phyloP scores from a whole-genome alignment of 2,329 filamentous ascomycete genomes.

The Lachnellula cervina region DNA sequence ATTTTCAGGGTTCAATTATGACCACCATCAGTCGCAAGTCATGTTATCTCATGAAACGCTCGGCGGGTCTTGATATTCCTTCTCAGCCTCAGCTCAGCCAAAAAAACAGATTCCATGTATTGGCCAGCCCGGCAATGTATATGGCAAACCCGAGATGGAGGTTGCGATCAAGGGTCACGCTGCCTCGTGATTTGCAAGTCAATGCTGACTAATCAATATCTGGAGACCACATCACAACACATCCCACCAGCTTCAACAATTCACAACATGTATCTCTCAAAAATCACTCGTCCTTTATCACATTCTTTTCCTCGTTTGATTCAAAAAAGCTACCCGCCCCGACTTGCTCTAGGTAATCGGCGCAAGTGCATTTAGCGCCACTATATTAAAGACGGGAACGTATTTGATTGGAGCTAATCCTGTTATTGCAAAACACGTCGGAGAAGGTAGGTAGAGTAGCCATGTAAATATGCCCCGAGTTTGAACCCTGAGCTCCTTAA shows the following conservation, averaged over 20 bases:
- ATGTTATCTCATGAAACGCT: not conserved
- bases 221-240: not conserved
- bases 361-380: conserved; percentile 48
- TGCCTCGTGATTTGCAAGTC: not conserved
- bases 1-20: conserved; percentile 11
- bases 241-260: not conserved
- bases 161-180: not conserved
- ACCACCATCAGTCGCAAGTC: not conserved
- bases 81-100: not conserved
- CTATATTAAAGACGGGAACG: conserved; percentile 67
- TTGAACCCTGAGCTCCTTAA: not conserved
- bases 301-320: not conserved
- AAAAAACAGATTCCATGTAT: not conserved
- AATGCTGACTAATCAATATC: too few relatives aligned
- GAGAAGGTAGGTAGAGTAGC: conserved; percentile 54
- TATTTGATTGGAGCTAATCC: conserved; percentile 70
- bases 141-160: too few relatives aligned
- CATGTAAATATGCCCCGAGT: conserved; percentile 1
- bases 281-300: not conserved
- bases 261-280: not conserved
- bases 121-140: not conserved
- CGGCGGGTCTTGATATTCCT: not conserved
- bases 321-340: not conserved
- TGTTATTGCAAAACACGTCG: conserved; percentile 81
- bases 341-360: not conserved